A percentile compares a stretch with the other conserved stretches of the same genome.
Conservation (phyloP, 768 basidiomycete genomes). For the Pleurotus citrinopileatus region DNA sequence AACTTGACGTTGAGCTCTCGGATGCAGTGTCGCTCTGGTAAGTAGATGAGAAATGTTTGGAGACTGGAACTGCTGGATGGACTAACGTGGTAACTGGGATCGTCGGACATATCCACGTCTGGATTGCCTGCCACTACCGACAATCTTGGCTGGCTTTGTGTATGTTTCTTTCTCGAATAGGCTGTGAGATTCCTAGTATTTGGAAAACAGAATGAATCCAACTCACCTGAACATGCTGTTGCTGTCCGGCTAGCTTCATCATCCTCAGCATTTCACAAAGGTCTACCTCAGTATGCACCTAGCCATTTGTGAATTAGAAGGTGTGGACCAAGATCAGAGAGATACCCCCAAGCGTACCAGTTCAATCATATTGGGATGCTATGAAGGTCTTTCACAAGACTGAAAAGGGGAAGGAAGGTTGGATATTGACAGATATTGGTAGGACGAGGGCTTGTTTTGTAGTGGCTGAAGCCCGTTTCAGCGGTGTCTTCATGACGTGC, state of each 20-base stretch:
- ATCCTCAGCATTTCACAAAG: slow-evolving; percentile 51
- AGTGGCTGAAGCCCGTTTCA: background rate
- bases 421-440: background rate
- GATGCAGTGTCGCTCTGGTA: slow-evolving; percentile 40
- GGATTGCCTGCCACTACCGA: slow-evolving; percentile 26
- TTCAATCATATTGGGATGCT: background rate
- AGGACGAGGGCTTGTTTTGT: background rate
- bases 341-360: background rate
- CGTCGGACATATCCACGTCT: slow-evolving; percentile 45
- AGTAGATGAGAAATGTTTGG: background rate
- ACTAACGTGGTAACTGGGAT: slow-evolving; percentile 39
- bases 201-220: background rate
- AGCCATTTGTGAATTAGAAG: slow-evolving; percentile 6
- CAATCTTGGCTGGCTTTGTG: slow-evolving; percentile 20
- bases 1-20: slow-evolving; percentile 41
- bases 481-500: background rate
- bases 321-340: background rate
- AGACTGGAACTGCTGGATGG: background rate
- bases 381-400: background rate
- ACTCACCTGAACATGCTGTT: background rate
- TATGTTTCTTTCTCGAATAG: slow-evolving; percentile 43
- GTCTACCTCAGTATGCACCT: slow-evolving; percentile 34
- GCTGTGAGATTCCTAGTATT: slow-evolving; percentile 14
- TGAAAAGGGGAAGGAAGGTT: background rate
- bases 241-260: slow-evolving; percentile 38